Evolutionary conservation across 257 asterid species (phyloP), one percentile per base, ranked within the genome.

Genomic region (Penstemon davidsonii): DNA sequence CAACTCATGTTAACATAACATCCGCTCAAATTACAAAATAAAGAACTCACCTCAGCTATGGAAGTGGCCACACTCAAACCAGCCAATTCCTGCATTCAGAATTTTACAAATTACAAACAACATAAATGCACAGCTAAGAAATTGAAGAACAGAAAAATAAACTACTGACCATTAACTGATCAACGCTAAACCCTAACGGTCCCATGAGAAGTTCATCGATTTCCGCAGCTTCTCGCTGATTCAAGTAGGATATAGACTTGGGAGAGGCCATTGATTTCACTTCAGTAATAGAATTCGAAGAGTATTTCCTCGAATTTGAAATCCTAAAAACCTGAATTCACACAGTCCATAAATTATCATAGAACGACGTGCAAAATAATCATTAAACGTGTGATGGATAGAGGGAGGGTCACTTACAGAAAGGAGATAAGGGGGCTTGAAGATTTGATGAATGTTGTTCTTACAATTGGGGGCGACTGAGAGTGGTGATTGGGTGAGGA

Each of bases 1-100:
- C 2, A 25, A 25, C 33, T 25, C 33, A 25, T 25, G 33, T 25
- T 25, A 25, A 25, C 33, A 25, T 25, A 25, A 25, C 33, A 25
- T 25, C 33, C 1, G 33, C 33, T 25, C 33, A 25, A 25, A 25
- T 25, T 25, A 25, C 33, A 25, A 25, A 25, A 25, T 1, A 45
- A 12, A 62, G 4, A 45, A 4, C 55, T 71, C 36, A 87, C 99
- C 97, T 93, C 96, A 3, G 95, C 96, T 54, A 93, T 86, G 43
- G 97, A 88, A 73, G 91, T 59, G 50, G 99, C 97, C 70, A 94
- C 99, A 60, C 99, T 94, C 88, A 94, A 75, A 64, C 99, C 99
- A 83, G 97, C 99, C 87, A 94, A 84, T 74, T 94, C 99, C 97
- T 94, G 78, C 75, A 84, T 52, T 71, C 62, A 56, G 7, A 66